phyloP scores from a whole-genome alignment of 1,139 yeast species.

The Taphrina deformans region DNA sequence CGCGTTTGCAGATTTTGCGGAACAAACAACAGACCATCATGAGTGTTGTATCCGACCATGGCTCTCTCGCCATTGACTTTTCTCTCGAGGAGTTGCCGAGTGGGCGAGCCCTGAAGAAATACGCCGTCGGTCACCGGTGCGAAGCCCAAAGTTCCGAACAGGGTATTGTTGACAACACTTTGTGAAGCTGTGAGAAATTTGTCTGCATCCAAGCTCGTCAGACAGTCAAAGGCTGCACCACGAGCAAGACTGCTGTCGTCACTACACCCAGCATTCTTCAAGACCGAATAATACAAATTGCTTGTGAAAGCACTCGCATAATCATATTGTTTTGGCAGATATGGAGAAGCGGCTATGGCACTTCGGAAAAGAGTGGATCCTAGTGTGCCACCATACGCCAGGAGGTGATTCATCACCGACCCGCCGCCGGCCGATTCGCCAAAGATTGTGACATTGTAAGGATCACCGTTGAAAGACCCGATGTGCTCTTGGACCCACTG shows the following conservation, averaged over 20 bases:
- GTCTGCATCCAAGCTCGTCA: neutral
- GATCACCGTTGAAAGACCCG: slow-evolving; percentile 48
- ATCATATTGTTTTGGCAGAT: slow-evolving; percentile 6
- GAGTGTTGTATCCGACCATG: neutral
- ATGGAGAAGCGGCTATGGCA: slow-evolving; percentile 3
- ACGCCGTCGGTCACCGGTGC: slow-evolving; percentile 7
- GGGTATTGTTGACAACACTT: neutral
- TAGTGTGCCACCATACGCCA: neutral
- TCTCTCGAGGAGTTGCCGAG: neutral
- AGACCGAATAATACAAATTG: neutral
- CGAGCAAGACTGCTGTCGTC: neutral
- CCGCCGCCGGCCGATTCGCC: slow-evolving; percentile 50
- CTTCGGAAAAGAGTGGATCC: neutral
- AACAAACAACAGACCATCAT: neutral
- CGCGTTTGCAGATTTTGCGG: neutral
- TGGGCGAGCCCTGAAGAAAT: neutral
- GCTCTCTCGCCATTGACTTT: neutral
- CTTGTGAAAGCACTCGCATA: neutral
- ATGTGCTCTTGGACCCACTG: slow-evolving; percentile 48
- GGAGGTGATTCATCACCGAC: slow-evolving; percentile 40
- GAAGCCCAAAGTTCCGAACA: neutral
- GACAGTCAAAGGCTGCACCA: neutral
- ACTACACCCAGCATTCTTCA: neutral
- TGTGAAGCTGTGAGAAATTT: neutral
- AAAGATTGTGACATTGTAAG: slow-evolving; percentile 45